Evolutionary conservation across 306 rosid species (phyloP).

Genomic region (Dryas drummondii): DNA sequence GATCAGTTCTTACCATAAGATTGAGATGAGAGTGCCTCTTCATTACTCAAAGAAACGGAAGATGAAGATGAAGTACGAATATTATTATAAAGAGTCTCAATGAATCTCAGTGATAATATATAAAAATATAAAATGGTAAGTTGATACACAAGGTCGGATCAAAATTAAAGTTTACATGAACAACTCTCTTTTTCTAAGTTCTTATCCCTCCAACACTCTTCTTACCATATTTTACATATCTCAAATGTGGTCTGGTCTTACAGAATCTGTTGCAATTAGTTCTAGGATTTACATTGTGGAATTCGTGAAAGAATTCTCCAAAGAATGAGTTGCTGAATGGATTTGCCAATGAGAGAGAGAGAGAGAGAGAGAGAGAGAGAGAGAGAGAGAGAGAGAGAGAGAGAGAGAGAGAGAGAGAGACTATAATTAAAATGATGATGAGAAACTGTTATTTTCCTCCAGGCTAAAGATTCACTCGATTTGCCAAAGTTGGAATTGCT

Average conservation of each 20-base stretch:
- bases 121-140: conserved; percentile 25
- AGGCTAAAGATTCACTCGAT: conserved; percentile 30
- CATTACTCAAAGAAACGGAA: not conserved
- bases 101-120: conserved; percentile 26
- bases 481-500: conserved; percentile 18
- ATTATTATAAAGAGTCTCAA: not conserved
- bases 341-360: conserved; percentile 23
- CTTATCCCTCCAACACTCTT: conserved; percentile 12
- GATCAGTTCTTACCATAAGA: too few species aligned
- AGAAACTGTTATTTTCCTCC: conserved; percentile 31
- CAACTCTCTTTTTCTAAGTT: conserved; percentile 9
- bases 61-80: not conserved
- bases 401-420: conserved; percentile 13
- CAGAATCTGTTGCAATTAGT: conserved; percentile 39
- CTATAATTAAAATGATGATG: conserved; percentile 8
- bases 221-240: conserved; percentile 15
- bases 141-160: conserved; percentile 38
- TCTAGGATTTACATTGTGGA: conserved; percentile 34
- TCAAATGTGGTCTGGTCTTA: conserved; percentile 13
- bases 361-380: conserved; percentile 24
- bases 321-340: conserved; percentile 45
- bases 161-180: conserved; percentile 25
- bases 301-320: conserved; percentile 43
- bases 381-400: conserved; percentile 12
- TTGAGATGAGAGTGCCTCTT: too few species aligned